A percentile compares a stretch with the other conserved stretches of the same genome.
phyloP scores from a whole-genome alignment of 2,329 filamentous ascomycete species.

The Verticillium longisporum region DNA sequence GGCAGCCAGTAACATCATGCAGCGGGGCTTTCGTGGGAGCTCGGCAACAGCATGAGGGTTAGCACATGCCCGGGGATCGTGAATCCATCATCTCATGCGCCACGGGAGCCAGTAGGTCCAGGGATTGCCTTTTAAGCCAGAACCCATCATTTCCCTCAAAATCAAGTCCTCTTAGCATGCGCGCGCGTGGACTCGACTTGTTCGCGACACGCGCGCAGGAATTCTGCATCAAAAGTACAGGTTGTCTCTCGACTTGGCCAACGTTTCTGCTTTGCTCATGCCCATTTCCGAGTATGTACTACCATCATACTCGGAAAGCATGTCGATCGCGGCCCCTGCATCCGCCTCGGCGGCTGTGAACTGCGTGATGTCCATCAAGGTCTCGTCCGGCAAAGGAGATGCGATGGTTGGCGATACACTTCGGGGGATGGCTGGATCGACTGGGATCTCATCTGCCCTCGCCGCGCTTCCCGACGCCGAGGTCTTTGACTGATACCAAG shows the following conservation, averaged over 20 bases:
- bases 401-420: background rate
- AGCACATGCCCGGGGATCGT: no score
- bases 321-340: background rate
- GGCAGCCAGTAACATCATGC: no score
- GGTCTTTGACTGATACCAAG: conserved; percentile 12
- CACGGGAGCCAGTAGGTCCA: no score
- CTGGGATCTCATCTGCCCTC: conserved; percentile 1
- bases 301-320: background rate
- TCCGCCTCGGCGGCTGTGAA: background rate
- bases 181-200: no score
- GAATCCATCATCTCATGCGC: no score
- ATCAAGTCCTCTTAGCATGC: no score
- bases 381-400: background rate
- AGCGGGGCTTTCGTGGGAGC: no score
- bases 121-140: no score
- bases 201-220: no score
- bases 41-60: no score
- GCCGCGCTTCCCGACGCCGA: background rate
- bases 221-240: conserved; percentile 4
- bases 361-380: background rate
- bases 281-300: background rate
- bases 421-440: background rate
- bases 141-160: no score
- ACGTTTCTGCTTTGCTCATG: conserved; percentile 4
- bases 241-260: conserved; percentile 7